Evolutionary conservation across 495 filamentous ascomycete genomes (phyloP).

Genomic region (Massariosphaeria phaeospora): DNA sequence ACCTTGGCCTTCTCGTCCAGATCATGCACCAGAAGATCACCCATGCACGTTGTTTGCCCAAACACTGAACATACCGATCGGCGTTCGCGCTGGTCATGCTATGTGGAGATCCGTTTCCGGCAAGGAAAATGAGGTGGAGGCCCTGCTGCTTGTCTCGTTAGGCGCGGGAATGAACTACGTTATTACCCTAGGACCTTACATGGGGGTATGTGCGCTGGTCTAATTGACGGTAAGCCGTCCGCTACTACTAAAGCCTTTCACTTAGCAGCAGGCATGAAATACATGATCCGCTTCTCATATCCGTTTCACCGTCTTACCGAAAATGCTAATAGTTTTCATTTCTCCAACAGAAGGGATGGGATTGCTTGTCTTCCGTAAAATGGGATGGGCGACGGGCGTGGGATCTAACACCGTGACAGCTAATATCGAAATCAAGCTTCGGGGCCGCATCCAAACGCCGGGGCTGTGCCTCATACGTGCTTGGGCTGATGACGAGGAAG

Average conservation of each 20-base stretch:
- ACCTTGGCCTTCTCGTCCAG: conserved; percentile 5
- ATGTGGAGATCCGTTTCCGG: neutral
- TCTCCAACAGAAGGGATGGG: conserved; percentile 7
- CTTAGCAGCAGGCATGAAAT: neutral
- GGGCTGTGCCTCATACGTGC: conserved; percentile 8
- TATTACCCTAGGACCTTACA: conserved; percentile 6
- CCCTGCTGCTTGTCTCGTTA: conserved; percentile 1
- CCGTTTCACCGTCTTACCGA: no score
- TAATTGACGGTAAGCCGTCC: conserved; percentile 3
- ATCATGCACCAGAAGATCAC: neutral
- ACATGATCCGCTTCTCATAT: neutral
- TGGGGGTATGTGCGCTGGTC: conserved; percentile 1
- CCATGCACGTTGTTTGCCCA: conserved; percentile 7
- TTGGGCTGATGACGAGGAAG: conserved; percentile 5
- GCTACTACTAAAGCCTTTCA: neutral
- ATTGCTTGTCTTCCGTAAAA: conserved; percentile 9
- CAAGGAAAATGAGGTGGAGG: neutral
- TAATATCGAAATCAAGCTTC: conserved; percentile 2
- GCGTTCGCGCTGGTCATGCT: conserved; percentile 3
- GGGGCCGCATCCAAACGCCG: conserved; percentile 1
- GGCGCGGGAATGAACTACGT: conserved; percentile 2
- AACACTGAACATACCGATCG: conserved; percentile 2
- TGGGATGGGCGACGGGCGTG: conserved; percentile 10
- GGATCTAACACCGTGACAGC: conserved; percentile 9
- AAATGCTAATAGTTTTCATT: no score